A percentile compares a stretch with the other conserved stretches of the same genome.
These are phyloP conservation scores for Phytopythium litorale DNA, from an alignment of 352 stramenopile species.

Conservation along the genomic window DNA sequence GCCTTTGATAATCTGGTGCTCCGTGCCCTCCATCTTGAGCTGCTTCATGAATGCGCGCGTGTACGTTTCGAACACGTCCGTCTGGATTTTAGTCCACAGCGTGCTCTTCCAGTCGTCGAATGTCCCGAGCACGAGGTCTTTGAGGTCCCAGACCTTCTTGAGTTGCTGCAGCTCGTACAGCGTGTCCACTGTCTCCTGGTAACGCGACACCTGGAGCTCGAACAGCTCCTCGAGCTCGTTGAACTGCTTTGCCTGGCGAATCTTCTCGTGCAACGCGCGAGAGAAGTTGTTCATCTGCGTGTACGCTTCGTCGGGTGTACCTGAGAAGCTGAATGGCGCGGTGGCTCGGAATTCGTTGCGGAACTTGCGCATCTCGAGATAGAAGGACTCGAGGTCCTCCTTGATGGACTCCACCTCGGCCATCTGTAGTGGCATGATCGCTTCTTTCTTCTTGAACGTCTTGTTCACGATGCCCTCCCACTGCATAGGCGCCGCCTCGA, in stretches of 20 bases:
- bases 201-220: slow-evolving; percentile 84
- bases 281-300: slow-evolving; percentile 79
- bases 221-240: slow-evolving; percentile 87
- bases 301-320: slow-evolving; percentile 80
- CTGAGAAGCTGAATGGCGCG: slow-evolving; percentile 93
- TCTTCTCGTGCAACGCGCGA: slow-evolving; percentile 63
- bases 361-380: slow-evolving; percentile 93
- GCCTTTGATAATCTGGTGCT: slow-evolving; percentile 83
- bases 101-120: slow-evolving; percentile 87
- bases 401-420: slow-evolving; percentile 94
- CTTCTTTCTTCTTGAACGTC: slow-evolving; percentile 98
- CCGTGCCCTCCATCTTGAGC: slow-evolving; percentile 74
- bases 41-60: slow-evolving; percentile 84
- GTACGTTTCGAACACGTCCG: slow-evolving; percentile 72
- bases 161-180: slow-evolving; percentile 84
- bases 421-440: slow-evolving; percentile 97
- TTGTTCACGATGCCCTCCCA: slow-evolving; percentile 98
- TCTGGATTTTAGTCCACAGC: slow-evolving; percentile 81
- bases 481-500: slow-evolving; percentile 94
- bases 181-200: slow-evolving; percentile 87
- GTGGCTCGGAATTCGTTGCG: slow-evolving; percentile 92
- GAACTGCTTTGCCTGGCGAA: slow-evolving; percentile 79
- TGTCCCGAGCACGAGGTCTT: slow-evolving; percentile 73
- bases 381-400: slow-evolving; percentile 93
- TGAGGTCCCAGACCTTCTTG: slow-evolving; percentile 87